Evolutionary conservation across 2,329 filamentous ascomycete species (phyloP).

Genomic region (Diaporthe sp.): DNA sequence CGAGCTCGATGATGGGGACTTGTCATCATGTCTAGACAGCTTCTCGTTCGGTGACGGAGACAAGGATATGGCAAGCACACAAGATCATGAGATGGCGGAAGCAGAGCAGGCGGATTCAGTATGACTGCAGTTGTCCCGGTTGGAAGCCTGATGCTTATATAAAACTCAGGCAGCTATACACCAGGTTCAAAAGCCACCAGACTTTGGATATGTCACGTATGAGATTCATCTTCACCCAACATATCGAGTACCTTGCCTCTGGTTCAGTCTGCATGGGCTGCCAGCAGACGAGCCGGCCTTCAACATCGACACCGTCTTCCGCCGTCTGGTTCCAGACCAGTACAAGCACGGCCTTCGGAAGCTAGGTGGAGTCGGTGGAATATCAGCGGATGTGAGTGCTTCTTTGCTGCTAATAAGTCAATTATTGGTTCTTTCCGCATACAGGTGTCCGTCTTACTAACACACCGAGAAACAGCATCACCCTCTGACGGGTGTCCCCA

Average conservation of each 20-base stretch:
- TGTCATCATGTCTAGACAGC: conserved; percentile 59
- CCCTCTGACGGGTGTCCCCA: conserved; percentile 81
- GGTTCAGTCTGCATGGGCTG: conserved; percentile 76
- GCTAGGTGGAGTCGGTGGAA: conserved; percentile 76
- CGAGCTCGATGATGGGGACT: conserved; percentile 56
- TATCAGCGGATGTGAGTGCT: conserved; percentile 79
- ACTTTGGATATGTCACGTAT: conserved; percentile 70
- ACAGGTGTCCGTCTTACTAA: conserved; percentile 52
- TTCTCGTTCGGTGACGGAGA: conserved; percentile 55
- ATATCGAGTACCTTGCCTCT: conserved; percentile 81
- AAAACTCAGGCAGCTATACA: conserved; percentile 55
- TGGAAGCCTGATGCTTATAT: conserved; percentile 25
- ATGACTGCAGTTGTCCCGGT: conserved; percentile 37
- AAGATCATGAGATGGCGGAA: conserved; percentile 62
- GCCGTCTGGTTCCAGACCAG: conserved; percentile 75
- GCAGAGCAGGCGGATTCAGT: conserved; percentile 67
- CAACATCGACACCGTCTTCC: conserved; percentile 77
- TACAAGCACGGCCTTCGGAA: conserved; percentile 72
- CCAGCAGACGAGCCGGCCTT: conserved; percentile 68
- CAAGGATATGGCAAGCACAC: conserved; percentile 41
- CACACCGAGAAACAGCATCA: conserved; percentile 75
- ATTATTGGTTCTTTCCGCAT: conserved; percentile 41
- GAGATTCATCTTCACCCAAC: conserved; percentile 82
- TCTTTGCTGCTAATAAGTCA: conserved; percentile 46
- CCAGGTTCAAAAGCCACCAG: conserved; percentile 47